A percentile compares a stretch with the other conserved stretches of the same genome.
These are phyloP conservation scores for Monilinia fructicola DNA, from an alignment of 2,329 filamentous ascomycete species.

Conservation along the genomic window DNA sequence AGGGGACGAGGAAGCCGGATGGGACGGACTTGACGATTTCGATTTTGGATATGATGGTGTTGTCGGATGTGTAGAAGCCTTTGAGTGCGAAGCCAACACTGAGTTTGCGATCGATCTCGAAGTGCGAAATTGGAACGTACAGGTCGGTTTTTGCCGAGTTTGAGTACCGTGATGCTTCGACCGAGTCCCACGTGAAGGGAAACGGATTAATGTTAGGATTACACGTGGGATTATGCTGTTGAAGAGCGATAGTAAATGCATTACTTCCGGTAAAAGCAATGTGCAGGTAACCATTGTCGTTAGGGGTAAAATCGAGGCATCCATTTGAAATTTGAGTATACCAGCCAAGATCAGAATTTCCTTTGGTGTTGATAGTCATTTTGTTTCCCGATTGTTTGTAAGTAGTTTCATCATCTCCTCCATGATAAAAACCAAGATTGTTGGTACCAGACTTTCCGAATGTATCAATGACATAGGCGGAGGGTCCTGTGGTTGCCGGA, in stretches of 20 bases:
- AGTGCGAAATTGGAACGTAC: constrained; percentile 67
- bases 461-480: constrained; percentile 58
- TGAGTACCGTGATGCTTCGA: constrained; percentile 62
- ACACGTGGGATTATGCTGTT: constrained; percentile 65
- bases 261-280: constrained; percentile 62
- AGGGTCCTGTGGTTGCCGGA: constrained; percentile 50
- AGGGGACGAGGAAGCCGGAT: constrained; percentile 51
- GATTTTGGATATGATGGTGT: constrained; percentile 54
- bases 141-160: constrained; percentile 51
- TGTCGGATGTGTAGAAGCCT: constrained; percentile 58
- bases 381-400: constrained; percentile 52
- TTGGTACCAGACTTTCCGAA: constrained; percentile 56
- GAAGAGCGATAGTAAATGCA: constrained; percentile 63
- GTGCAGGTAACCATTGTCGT: constrained; percentile 61
- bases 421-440: constrained; percentile 64
- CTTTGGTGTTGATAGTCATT: constrained; percentile 55
- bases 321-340: constrained; percentile 57
- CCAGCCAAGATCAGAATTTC: constrained; percentile 60
- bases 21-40: constrained; percentile 61
- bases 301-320: constrained; percentile 57
- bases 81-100: constrained; percentile 61
- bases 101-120: constrained; percentile 58
- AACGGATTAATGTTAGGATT: constrained; percentile 56
- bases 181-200: constrained; percentile 66
- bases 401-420: constrained; percentile 59